Evolutionary conservation across 2,329 filamentous ascomycete genomes (phyloP).

Genomic region (Paraconiothyrium sp.): DNA sequence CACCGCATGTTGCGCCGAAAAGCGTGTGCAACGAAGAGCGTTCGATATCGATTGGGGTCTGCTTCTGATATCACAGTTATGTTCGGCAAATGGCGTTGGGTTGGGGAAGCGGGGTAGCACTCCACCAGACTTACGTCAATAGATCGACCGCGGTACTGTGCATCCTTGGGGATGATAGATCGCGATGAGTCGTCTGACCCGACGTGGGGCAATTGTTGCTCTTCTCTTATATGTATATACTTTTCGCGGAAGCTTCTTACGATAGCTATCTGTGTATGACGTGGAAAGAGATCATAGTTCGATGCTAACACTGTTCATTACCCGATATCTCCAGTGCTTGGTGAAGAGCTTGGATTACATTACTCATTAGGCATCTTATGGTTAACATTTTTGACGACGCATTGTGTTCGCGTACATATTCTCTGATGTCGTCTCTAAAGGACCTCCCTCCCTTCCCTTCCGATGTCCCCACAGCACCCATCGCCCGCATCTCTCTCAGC

Average conservation of each 20-base stretch:
- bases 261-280: neutral
- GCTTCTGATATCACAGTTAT: neutral
- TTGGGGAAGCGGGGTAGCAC: neutral
- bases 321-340: no score
- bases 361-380: neutral
- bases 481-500: neutral
- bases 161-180: neutral
- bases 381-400: neutral
- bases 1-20: neutral
- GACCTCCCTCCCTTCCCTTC: constrained; percentile 1
- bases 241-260: neutral
- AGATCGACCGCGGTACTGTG: neutral
- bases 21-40: neutral
- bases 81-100: neutral
- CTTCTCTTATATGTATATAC: neutral
- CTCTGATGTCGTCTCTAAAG: neutral
- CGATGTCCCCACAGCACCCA: neutral
- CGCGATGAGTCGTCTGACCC: neutral
- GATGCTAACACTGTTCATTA: no score
- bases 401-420: neutral
- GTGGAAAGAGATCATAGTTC: no score
- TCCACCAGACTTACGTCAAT: neutral
- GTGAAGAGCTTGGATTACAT: no score
- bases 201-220: neutral
- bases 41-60: neutral